A percentile compares a stretch with the other conserved stretches of the same genome.
Evolutionary conservation across 208 protist genomes (phyloP).

Genomic region (Acanthamoeba quina): DNA sequence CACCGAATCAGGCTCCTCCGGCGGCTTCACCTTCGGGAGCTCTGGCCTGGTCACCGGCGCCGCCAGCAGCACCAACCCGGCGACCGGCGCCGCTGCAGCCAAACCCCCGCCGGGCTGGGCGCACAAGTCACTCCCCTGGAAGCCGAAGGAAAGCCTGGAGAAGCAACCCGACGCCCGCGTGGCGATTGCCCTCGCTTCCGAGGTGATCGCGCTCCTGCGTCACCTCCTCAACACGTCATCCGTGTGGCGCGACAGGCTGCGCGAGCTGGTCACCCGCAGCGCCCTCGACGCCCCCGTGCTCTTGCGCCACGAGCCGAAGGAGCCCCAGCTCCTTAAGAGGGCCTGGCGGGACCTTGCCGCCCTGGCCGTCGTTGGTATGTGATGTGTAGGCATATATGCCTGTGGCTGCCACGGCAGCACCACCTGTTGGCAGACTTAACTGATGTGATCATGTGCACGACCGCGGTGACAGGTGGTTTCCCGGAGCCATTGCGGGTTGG

Average conservation of each 20-base stretch:
- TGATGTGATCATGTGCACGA: background rate
- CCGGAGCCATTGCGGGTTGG: conserved; percentile 50
- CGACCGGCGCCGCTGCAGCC: background rate
- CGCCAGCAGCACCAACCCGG: background rate
- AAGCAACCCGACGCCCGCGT: conserved; percentile 22
- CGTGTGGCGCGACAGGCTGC: conserved; percentile 47
- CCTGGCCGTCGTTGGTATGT: conserved; percentile 25
- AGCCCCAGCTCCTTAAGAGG: background rate
- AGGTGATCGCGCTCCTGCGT: conserved; percentile 61
- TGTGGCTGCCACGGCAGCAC: background rate
- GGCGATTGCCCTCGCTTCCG: conserved; percentile 45
- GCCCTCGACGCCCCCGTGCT: conserved; percentile 7
- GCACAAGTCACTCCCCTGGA: background rate
- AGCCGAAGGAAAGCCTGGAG: background rate
- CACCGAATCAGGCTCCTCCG: background rate
- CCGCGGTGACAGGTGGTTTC: background rate
- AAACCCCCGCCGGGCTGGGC: background rate
- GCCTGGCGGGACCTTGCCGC: conserved; percentile 48
- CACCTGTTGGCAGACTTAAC: too few relatives aligned
- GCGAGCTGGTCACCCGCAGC: background rate
- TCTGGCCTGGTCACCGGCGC: background rate
- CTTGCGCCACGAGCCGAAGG: conserved; percentile 53
- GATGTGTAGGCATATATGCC: too few relatives aligned
- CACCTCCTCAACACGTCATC: conserved; percentile 30
- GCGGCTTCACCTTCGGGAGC: conserved; percentile 1